Percentiles rank a stretch among this genome's conserved stretches.
Conservation (phyloP, 768 basidiomycete species). For the Mycena olivaceomarginata region DNA sequence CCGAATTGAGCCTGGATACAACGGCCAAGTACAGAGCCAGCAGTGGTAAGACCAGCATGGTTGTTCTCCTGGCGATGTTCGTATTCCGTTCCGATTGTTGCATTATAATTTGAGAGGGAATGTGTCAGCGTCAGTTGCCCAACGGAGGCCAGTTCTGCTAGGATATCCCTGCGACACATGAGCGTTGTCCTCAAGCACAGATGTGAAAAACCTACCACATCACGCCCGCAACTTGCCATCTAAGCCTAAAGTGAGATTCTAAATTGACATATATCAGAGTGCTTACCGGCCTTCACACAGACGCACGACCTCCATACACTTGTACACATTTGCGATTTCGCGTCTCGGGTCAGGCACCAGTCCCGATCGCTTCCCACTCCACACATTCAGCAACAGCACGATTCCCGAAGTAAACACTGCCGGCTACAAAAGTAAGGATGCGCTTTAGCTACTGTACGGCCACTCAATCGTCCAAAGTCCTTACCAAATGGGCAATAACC, state of each 20-base stretch:
- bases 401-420: slow-evolving; percentile 6
- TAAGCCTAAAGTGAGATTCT: slow-evolving; percentile 52
- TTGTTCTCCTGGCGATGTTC: no score
- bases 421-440: neutral
- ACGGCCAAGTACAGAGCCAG: no score
- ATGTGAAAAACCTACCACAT: neutral
- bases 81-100: no score
- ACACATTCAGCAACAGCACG: slow-evolving; percentile 25
- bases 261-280: slow-evolving; percentile 76
- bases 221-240: neutral
- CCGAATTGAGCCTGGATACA: no score
- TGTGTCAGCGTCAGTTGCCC: slow-evolving; percentile 15
- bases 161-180: slow-evolving; percentile 34
- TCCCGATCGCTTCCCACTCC: slow-evolving; percentile 30
- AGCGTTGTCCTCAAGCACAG: no score
- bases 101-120: no score
- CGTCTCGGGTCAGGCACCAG: slow-evolving; percentile 15
- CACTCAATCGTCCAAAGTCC: neutral
- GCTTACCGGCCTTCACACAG: slow-evolving; percentile 34
- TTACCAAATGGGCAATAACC: slow-evolving; percentile 18
- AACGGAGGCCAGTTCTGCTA: slow-evolving; percentile 44
- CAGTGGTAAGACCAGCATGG: no score
- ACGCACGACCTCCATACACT: slow-evolving; percentile 30
- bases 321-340: slow-evolving; percentile 30
- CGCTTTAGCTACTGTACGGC: neutral